Evolutionary conservation across 306 rosid species (phyloP), one percentile per base, ranked within the genome.

Genomic region (Mucuna pruriens): DNA sequence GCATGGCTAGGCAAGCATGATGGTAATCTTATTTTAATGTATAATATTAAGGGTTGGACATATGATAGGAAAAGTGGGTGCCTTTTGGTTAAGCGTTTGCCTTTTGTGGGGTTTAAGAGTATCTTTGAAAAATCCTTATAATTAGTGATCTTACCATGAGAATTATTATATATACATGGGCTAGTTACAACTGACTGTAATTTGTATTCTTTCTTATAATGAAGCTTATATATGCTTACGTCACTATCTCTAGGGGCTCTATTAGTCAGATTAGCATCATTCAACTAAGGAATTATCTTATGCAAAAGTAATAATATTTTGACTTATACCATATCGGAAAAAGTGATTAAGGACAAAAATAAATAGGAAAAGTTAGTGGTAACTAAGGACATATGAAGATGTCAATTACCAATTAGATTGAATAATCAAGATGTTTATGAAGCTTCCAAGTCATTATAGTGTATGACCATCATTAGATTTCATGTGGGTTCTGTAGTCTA

Each of bases 391-490:
- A 69, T 54, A 57, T 42, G 70, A 80, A 46, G 29, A 15, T 70
- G 45, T 25, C 76, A 79, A 70, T 23, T 48, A 44, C 79, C 78
- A 80, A 67, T 70, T 79, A 79, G 84, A 84, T 82, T 61, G 38
- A 61, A 74, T 39, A 51, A 80, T 77, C 26, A 73, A 71, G 85
- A 61, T 81, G 46, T 54, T 33, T 33, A 68, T 81, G 88, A 87
- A 83, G 82, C 82, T 87, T 89, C 85, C 64, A 78, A 74, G 74
- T 64, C 82, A 80, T 71, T 31, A 75, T 85, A 57, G 64, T 42
- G 76, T 65, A 83, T 71, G 75, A 6, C 34, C 86, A 87, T 83
- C 82, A 89, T 85, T 80, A 71, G 82, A 82, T 87, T 77, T 79
- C 88, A 62, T 76, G 82, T 78, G 87, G 81, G 75, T 71, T 62